These are phyloP conservation scores for Xylaria grammica DNA, from an alignment of 495 filamentous ascomycete genomes.

Conservation along the genomic window DNA sequence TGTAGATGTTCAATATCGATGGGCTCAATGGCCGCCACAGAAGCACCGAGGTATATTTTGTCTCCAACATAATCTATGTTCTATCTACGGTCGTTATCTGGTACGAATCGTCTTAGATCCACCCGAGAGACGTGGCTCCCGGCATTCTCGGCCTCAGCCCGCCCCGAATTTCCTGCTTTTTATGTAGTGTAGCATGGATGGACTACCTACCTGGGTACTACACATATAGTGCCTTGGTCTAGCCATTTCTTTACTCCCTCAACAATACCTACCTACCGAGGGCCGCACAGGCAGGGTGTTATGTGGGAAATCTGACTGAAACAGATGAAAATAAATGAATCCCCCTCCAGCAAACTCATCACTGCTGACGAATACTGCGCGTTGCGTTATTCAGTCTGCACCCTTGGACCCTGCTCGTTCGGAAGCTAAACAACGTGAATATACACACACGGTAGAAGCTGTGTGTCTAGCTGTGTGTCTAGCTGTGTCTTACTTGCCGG, in stretches of 20 bases:
- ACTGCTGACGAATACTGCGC: neutral
- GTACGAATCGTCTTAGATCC: conserved; percentile 3
- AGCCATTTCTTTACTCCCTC: too few species aligned
- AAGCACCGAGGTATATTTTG: neutral
- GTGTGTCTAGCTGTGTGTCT: too few species aligned
- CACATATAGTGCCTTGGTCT: too few species aligned
- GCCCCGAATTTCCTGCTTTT: neutral
- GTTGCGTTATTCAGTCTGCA: neutral
- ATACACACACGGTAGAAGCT: too few species aligned
- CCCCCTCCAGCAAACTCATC: neutral
- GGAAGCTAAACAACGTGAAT: neutral
- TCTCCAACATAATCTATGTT: too few species aligned
- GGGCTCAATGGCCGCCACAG: too few species aligned
- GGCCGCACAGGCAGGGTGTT: too few species aligned
- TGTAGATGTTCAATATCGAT: too few species aligned
- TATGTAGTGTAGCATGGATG: neutral
- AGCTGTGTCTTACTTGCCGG: conserved; percentile 5
- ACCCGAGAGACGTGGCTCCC: conserved; percentile 7
- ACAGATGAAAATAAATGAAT: neutral
- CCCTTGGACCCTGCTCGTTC: neutral
- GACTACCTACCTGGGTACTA: too few species aligned
- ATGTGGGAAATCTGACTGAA: neutral
- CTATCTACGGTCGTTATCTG: too few species aligned
- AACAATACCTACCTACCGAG: too few species aligned
- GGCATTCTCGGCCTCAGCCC: conserved; percentile 14